phyloP scores from a whole-genome alignment of 2,329 filamentous ascomycete genomes.

The Beauveria australis region DNA sequence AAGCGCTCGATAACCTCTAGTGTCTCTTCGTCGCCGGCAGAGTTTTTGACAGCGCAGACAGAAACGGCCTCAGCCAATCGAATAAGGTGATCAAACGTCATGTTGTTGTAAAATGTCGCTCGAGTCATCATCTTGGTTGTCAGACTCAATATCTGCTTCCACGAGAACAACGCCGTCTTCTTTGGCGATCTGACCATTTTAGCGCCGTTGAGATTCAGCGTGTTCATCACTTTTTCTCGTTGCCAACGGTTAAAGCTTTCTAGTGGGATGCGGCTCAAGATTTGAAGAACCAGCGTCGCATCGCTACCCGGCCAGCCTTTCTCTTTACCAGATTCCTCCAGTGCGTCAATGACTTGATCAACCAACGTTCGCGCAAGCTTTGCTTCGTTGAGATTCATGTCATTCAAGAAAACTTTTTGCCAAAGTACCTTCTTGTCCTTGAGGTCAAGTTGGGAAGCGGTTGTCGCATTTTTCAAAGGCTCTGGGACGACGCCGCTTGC shows the following conservation, averaged over 20 bases:
- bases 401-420: slow-evolving; percentile 26
- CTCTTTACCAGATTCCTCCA: slow-evolving; percentile 22
- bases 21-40: slow-evolving; percentile 18
- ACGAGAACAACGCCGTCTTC: slow-evolving; percentile 21
- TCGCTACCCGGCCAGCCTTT: slow-evolving; percentile 24
- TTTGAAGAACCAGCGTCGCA: slow-evolving; percentile 23
- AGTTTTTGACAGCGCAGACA: slow-evolving; percentile 16
- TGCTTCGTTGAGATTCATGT: slow-evolving; percentile 28
- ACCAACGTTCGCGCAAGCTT: slow-evolving; percentile 25
- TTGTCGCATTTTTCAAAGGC: slow-evolving; percentile 17
- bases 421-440: slow-evolving; percentile 16
- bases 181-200: slow-evolving; percentile 19
- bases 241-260: slow-evolving; percentile 34
- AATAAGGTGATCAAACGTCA: slow-evolving; percentile 32
- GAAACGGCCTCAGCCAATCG: slow-evolving; percentile 26
- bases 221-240: slow-evolving; percentile 34
- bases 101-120: slow-evolving; percentile 42
- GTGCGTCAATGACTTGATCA: slow-evolving; percentile 22
- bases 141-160: slow-evolving; percentile 34
- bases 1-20: slow-evolving; percentile 27
- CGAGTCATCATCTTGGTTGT: slow-evolving; percentile 41
- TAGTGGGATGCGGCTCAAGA: slow-evolving; percentile 26
- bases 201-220: slow-evolving; percentile 21
- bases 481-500: slow-evolving; percentile 19
- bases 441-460: not conserved